Percentiles rank a stretch among this genome's conserved stretches.
phyloP scores from a whole-genome alignment of 192 early-diverging fungal genomes.

The Backusella mclennaniae region DNA sequence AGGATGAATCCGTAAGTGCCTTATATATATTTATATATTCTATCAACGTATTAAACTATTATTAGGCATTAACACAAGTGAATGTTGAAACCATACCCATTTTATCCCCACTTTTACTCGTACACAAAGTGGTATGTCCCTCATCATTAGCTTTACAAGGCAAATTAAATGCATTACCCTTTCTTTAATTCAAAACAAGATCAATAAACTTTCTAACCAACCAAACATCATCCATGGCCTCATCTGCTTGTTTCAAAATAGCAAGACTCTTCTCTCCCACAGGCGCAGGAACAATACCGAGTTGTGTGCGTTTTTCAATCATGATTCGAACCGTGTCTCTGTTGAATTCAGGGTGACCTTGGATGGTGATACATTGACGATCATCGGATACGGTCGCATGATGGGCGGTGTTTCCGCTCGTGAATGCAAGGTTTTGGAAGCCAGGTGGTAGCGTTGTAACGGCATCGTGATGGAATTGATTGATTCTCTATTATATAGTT shows the following conservation, averaged over 20 bases:
- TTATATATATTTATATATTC: neutral
- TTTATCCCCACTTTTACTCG: neutral
- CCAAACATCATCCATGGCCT: constrained; percentile 36
- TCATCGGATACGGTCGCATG: constrained; percentile 64
- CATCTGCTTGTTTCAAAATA: constrained; percentile 12
- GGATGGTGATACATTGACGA: constrained; percentile 56
- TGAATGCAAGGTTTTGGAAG: constrained; percentile 56
- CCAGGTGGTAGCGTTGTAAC: constrained; percentile 59
- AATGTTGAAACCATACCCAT: neutral
- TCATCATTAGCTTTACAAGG: neutral
- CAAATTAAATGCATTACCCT: neutral
- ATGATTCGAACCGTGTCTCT: constrained; percentile 40
- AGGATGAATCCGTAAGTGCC: neutral
- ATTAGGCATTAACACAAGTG: neutral
- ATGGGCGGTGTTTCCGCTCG: constrained; percentile 46
- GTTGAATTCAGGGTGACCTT: constrained; percentile 74
- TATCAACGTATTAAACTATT: neutral
- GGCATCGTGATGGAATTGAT: constrained; percentile 71
- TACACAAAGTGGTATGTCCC: neutral
- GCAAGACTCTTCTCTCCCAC: constrained; percentile 24
- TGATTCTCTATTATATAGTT: constrained; percentile 39
- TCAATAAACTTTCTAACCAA: constrained; percentile 23
- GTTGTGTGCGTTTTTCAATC: constrained; percentile 29
- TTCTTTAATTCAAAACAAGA: neutral
- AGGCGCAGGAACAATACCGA: constrained; percentile 35